Percentiles rank a stretch among this genome's conserved stretches.
These are phyloP conservation scores for Coprinellus micaceus DNA, from an alignment of 768 basidiomycete genomes.

Conservation along the genomic window DNA sequence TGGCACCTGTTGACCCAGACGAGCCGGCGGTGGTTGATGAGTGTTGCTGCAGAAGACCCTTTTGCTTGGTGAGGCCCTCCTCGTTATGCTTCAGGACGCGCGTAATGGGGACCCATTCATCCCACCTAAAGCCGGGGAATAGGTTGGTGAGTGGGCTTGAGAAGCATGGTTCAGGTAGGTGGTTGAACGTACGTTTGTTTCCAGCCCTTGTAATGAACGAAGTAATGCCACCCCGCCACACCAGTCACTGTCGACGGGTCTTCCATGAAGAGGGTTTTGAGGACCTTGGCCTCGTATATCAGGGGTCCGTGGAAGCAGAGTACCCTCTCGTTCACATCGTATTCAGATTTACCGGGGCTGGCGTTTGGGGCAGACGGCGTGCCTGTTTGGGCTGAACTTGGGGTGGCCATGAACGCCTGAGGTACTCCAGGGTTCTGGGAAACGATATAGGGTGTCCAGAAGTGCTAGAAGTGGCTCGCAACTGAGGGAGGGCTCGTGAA, in stretches of 20 bases:
- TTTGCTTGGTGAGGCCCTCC: constrained; percentile 73
- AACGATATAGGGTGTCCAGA: too few relatives aligned
- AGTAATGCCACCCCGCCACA: constrained; percentile 74
- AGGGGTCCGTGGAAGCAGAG: constrained; percentile 94
- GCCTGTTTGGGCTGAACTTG: too few relatives aligned
- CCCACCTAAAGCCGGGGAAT: constrained; percentile 69
- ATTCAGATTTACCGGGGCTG: constrained; percentile 30
- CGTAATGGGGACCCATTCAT: constrained; percentile 87
- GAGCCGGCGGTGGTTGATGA: neutral
- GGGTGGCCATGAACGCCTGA: too few relatives aligned
- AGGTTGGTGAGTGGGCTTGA: neutral
- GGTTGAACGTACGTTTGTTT: constrained; percentile 76
- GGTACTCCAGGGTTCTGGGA: too few relatives aligned
- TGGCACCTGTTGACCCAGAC: constrained; percentile 8
- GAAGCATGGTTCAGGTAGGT: neutral
- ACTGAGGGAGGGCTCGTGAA: too few relatives aligned
- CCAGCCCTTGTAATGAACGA: constrained; percentile 99
- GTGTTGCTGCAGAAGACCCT: constrained; percentile 42
- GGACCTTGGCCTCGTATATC: constrained; percentile 94
- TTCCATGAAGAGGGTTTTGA: constrained; percentile 61
- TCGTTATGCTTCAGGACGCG: constrained; percentile 87
- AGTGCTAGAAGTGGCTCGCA: too few relatives aligned
- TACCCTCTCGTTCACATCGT: constrained; percentile 68
- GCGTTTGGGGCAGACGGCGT: too few relatives aligned
- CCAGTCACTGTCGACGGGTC: constrained; percentile 59